Evolutionary conservation across 2,329 filamentous ascomycete genomes (phyloP), one percentile per base, ranked within the genome.

Genomic region (Calcarisporium arbuscula): DNA sequence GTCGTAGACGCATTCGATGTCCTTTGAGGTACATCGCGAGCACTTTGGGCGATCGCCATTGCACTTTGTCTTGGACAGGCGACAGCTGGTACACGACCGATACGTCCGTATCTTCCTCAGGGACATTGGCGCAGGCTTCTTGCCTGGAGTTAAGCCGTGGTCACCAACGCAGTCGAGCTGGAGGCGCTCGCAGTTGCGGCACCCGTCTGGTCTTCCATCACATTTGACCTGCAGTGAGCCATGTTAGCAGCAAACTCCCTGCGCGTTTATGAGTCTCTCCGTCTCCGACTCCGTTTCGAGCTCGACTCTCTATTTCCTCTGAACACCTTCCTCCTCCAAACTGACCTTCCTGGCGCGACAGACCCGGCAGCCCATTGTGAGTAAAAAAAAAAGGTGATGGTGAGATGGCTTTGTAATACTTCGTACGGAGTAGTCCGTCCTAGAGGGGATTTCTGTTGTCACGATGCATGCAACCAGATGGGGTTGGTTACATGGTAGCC

Each of bases 51-150:
- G 57, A 41, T 57, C 57, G 50, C 60, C 61, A 31, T 62, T 53
- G 44, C 61, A 64, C 48, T 64, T 62, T 5, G 60, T 63, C 54
- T 63, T 63, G 38, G 58, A 61, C 17, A 61, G 40, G 30, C 60
- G 59, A 39, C 60, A 63, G 47, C 45, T 53, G 35, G 56, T 58
- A 34, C 60, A 63, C 18, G 59, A 62, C 17, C 60, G 57, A 40
- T 63, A 63, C 12, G 60, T 63, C 32, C 60, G 56, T 28, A 62
- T 62, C 50, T 61, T 63, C 28, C 57, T 50, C 30, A 61, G 36
- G 3, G 58, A 49, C 6, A 53, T 45, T 8, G 55, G 46, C 20
- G 53, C 48, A 19, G 49, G 39, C 19, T 42, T 46, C 14, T 41
- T 47, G 34, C 46, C 45, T 22, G 45, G 40, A 21, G 49, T 47